Conservation (phyloP, 2,329 filamentous ascomycete species). For the Ophiostoma sp. region DNA sequence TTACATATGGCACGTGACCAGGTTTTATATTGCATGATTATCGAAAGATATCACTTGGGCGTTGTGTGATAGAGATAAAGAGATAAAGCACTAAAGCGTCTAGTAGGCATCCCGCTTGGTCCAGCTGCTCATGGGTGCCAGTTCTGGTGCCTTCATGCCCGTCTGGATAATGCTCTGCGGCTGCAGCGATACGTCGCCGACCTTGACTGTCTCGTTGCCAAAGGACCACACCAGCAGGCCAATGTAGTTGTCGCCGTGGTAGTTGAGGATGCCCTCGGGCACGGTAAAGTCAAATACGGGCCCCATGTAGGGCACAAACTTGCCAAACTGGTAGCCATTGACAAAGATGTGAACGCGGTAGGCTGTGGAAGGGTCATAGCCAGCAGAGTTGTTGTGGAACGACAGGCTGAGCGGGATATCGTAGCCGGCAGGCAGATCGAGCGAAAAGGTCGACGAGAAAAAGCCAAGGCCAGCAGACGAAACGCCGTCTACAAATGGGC, state of each 20-base stretch:
- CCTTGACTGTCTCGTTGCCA: background rate
- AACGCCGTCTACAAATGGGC: background rate
- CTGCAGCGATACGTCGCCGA: background rate
- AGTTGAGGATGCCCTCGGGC: background rate
- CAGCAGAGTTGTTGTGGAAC: background rate
- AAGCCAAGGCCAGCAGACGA: background rate
- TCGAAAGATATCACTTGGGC: too few species aligned
- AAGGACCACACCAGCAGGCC: background rate
- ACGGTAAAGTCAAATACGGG: conserved; percentile 59
- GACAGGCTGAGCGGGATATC: background rate
- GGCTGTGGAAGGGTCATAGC: conserved; percentile 25
- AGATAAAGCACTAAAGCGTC: background rate
- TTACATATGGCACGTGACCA: too few species aligned
- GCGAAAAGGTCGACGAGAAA: background rate
- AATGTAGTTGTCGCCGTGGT: background rate
- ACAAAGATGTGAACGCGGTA: conserved; percentile 61
- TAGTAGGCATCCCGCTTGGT: background rate
- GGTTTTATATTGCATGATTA: too few species aligned
- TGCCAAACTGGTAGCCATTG: conserved; percentile 63
- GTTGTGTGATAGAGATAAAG: too few species aligned
- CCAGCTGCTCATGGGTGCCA: background rate
- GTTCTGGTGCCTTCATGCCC: background rate
- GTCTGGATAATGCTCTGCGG: background rate
- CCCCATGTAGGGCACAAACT: conserved; percentile 55
- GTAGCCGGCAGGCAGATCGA: background rate